Percentiles rank a stretch among this genome's conserved stretches.
These are phyloP conservation scores for Xanthoconium purpureum DNA, from an alignment of 768 basidiomycete species.

Conservation along the genomic window DNA sequence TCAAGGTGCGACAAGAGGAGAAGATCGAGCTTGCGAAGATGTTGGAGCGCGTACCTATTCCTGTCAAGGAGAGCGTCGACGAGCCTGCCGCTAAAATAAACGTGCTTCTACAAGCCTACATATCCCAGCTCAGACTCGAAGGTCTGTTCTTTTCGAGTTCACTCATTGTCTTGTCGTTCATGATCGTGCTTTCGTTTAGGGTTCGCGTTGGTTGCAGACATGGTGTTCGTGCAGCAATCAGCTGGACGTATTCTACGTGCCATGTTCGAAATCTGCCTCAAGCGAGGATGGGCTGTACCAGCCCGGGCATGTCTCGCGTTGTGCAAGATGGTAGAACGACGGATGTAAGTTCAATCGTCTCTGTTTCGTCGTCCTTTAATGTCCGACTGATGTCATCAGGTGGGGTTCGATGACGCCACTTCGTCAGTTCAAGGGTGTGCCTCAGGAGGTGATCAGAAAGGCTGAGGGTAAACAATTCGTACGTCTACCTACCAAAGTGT, in stretches of 20 bases:
- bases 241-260: conserved; percentile 59
- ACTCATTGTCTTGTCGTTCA: background rate
- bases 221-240: conserved; percentile 97
- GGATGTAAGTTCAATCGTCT: conserved; percentile 52
- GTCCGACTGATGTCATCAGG: conserved; percentile 41
- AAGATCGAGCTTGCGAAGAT: conserved; percentile 3
- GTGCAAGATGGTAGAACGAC: conserved; percentile 93
- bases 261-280: conserved; percentile 4
- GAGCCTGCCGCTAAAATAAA: conserved; percentile 98
- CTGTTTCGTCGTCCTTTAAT: background rate
- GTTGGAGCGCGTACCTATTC: conserved; percentile 46
- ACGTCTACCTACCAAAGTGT: conserved; percentile 26
- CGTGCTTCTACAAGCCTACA: conserved; percentile 38
- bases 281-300: conserved; percentile 96
- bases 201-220: conserved; percentile 37
- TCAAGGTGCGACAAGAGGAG: conserved; percentile 69
- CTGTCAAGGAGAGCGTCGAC: conserved; percentile 94
- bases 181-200: background rate
- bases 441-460: conserved; percentile 78
- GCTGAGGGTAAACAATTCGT: conserved; percentile 98
- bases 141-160: background rate
- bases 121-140: conserved; percentile 5
- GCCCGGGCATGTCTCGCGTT: conserved; percentile 88
- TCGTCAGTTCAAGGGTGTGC: conserved; percentile 92
- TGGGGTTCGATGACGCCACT: conserved; percentile 98